Conservation (phyloP, 768 basidiomycete genomes). For the Pisolithus orientalis region DNA sequence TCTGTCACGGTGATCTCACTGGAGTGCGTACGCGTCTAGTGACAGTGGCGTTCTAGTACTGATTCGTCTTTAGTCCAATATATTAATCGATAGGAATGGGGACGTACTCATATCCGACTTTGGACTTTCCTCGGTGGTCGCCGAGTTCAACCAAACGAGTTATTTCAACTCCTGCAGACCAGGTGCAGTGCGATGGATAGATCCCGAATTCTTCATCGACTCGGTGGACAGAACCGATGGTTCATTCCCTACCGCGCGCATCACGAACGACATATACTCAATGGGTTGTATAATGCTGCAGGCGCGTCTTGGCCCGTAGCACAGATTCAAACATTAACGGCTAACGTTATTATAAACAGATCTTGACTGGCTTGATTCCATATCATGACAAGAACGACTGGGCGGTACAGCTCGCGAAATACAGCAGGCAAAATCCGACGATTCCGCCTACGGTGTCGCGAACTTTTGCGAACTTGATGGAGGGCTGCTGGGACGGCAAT, state of each 20-base stretch:
- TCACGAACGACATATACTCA: conserved; percentile 13
- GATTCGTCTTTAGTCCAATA: conserved; percentile 5
- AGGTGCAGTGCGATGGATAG: conserved; percentile 10
- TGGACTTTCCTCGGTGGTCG: conserved; percentile 36
- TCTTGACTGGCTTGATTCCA: conserved; percentile 4
- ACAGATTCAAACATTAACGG: background rate
- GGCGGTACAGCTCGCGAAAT: background rate
- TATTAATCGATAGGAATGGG: conserved; percentile 2
- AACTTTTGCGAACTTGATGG: conserved; percentile 3
- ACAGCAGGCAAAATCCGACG: background rate
- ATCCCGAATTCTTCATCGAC: conserved; percentile 11
- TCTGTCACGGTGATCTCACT: conserved; percentile 8
- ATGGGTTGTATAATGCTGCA: conserved; percentile 18
- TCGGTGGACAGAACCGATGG: background rate
- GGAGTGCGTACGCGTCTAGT: background rate
- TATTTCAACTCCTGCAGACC: conserved; percentile 10
- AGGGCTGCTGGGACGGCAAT: conserved; percentile 1
- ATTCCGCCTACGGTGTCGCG: background rate
- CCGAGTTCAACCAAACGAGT: conserved; percentile 25
- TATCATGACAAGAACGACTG: background rate
- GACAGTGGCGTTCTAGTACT: background rate
- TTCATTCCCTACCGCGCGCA: background rate
- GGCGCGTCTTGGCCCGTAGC: background rate
- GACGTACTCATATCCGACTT: conserved; percentile 28
- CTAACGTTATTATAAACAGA: background rate